phyloP scores from a whole-genome alignment of 257 asterid species.

The Jasminum sambac region DNA sequence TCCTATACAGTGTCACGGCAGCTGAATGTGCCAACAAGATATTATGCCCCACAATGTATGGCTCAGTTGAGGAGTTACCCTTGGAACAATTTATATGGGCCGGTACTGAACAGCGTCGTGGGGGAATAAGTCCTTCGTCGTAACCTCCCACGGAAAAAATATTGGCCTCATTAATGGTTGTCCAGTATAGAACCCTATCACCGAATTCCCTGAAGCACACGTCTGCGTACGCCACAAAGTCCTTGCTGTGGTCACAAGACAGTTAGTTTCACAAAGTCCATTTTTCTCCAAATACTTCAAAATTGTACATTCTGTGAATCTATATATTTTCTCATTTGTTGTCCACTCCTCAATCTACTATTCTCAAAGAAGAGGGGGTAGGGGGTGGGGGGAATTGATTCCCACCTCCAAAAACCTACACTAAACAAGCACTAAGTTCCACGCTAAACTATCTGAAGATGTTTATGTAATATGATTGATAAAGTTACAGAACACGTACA shows the following conservation, averaged over 20 bases:
- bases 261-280: neutral
- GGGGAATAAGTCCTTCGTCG: slow-evolving; percentile 28
- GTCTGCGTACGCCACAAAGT: slow-evolving; percentile 46
- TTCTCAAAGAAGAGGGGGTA: no score
- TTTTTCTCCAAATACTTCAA: no score
- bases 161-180: slow-evolving; percentile 54
- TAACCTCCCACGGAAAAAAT: slow-evolving; percentile 42
- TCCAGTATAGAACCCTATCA: slow-evolving; percentile 52
- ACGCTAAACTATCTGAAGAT: neutral
- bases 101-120: slow-evolving; percentile 39
- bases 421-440: no score
- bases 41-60: slow-evolving; percentile 45
- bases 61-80: slow-evolving; percentile 48
- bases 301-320: no score
- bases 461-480: neutral
- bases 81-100: slow-evolving; percentile 1
- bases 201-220: slow-evolving; percentile 62
- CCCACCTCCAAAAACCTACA: no score
- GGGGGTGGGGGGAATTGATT: no score
- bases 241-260: slow-evolving; percentile 35
- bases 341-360: no score
- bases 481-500: slow-evolving; percentile 31
- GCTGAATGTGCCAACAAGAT: slow-evolving; percentile 54
- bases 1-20: slow-evolving; percentile 35
- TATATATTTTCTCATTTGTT: no score